Evolutionary conservation across 73 alveolate genomes (phyloP), one percentile per base, ranked within the genome.

Genomic region (Breviolum minutum): DNA sequence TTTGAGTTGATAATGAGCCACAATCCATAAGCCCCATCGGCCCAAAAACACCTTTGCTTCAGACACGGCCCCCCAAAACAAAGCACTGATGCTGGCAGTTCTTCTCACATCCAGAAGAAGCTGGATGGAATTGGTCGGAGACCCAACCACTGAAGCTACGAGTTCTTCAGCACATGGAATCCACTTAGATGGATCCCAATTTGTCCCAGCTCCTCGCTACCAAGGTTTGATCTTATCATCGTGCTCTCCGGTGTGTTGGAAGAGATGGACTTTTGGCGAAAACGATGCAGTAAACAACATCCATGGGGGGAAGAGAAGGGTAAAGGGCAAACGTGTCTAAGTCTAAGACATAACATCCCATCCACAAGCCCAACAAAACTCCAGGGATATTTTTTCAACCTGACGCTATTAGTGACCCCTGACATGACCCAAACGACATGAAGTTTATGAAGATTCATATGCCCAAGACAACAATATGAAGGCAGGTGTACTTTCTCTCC

Each of bases 61-160:
- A 0, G 54, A 40, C 54, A 40, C 3, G 54, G 54, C 54, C 54
- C 54, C 54, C 54, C 54, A 40, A 40, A 40, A 40, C 5, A 40
- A 40, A 40, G 3, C 54, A 40, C 77, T 19, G 89, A 62, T 30
- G 68, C 89, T 17, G 70, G 26, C 95, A 89, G 96, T 89, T 89
- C 96, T 89, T 89, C 96, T 89, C 96, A 12, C 96, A 89, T 89
- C 96, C 96, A 16, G 86, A 89, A 8, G 96, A 89, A 89, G 96
- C 96, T 19, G 96, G 96, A 19, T 89, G 96, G 96, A 89, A 89
- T 27, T 89, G 96, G 96, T 48, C 40, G 90, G 90, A 22, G n/a
- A 4, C 87, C 16, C 87, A 12, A n/a, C 16, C 63, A 2, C 7
- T 10, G 27, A 77, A 22, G 77, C 77, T 68, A 22, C 17, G 2